A percentile compares a stretch with the other conserved stretches of the same genome.
Conservation (phyloP, 176 grass and related monocot species). For the Dactylis glomerata region DNA sequence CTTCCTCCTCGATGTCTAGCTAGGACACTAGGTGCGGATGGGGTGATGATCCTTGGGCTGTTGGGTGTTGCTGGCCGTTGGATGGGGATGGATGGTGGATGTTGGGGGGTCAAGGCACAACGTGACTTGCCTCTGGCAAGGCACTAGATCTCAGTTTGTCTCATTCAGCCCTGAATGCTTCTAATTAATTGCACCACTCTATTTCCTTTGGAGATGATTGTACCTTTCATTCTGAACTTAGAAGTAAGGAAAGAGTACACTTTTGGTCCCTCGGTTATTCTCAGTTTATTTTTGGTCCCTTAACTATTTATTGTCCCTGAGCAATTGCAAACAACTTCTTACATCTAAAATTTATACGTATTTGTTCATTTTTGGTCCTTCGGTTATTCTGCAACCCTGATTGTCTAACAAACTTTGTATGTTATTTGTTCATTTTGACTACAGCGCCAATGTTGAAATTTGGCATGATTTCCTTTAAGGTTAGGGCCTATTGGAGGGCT, state of each 20-base stretch:
- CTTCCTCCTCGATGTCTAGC: too few species aligned
- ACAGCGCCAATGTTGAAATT: neutral
- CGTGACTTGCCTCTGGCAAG: too few species aligned
- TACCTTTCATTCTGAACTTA: neutral
- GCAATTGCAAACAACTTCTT: neutral
- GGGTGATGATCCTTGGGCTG: too few species aligned
- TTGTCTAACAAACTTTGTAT: neutral
- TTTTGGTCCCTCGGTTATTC: neutral
- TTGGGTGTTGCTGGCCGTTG: too few species aligned
- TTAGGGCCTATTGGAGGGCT: neutral
- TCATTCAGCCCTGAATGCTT: neutral
- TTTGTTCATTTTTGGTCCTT: too few species aligned
- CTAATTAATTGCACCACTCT: neutral
- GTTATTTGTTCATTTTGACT: neutral
- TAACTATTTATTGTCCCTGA: neutral
- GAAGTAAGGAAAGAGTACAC: neutral
- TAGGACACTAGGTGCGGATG: too few species aligned
- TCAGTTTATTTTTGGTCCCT: neutral
- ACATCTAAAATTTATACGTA: neutral
- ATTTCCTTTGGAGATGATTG: neutral
- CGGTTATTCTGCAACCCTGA: conserved; percentile 13
- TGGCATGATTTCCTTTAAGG: neutral
- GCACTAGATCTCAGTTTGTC: too few species aligned
- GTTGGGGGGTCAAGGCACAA: too few species aligned
- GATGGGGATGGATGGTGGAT: too few species aligned